These are phyloP conservation scores for Gossypium gossypioides DNA, from an alignment of 441 rosid genomes.

Conservation along the genomic window DNA sequence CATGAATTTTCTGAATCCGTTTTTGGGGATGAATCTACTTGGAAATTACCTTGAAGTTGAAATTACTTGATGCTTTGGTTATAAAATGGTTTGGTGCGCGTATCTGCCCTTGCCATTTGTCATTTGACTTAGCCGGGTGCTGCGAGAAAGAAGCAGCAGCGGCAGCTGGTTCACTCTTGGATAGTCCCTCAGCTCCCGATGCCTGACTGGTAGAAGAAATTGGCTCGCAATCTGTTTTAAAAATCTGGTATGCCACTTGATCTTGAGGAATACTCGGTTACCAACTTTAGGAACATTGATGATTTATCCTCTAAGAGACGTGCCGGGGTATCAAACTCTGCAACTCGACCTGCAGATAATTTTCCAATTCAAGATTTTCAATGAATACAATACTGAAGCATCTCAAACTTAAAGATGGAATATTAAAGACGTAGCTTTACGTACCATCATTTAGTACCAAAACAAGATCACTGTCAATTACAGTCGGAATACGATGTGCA, in stretches of 20 bases:
- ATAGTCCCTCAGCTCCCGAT: conserved; percentile 11
- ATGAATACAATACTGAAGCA: neutral
- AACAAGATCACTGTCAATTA: conserved; percentile 91
- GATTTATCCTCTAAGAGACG: conserved; percentile 83
- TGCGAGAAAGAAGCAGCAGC: conserved; percentile 6
- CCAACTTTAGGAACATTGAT: conserved; percentile 91
- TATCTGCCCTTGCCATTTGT: conserved; percentile 3
- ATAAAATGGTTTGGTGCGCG: neutral
- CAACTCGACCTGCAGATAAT: conserved; percentile 65
- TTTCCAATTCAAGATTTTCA: neutral
- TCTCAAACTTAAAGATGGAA: neutral
- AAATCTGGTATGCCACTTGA: conserved; percentile 84
- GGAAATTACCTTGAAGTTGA: conserved; percentile 11
- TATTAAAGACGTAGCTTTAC: conserved; percentile 8
- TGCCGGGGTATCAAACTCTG: conserved; percentile 83
- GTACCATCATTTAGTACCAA: conserved; percentile 89
- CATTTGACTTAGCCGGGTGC: conserved; percentile 17
- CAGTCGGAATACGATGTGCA: conserved; percentile 97
- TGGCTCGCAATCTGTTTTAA: conserved; percentile 28
- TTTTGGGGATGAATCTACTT: conserved; percentile 11
- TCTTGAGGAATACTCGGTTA: conserved; percentile 85
- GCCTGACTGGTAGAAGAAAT: conserved; percentile 10
- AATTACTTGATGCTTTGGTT: conserved; percentile 2
- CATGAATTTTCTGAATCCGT: conserved; percentile 8
- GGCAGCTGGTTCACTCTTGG: conserved; percentile 14